Evolutionary conservation across 75 land plant genomes (phyloP), one percentile per base, ranked within the genome.

Genomic region (Sequoiadendron giganteum): DNA sequence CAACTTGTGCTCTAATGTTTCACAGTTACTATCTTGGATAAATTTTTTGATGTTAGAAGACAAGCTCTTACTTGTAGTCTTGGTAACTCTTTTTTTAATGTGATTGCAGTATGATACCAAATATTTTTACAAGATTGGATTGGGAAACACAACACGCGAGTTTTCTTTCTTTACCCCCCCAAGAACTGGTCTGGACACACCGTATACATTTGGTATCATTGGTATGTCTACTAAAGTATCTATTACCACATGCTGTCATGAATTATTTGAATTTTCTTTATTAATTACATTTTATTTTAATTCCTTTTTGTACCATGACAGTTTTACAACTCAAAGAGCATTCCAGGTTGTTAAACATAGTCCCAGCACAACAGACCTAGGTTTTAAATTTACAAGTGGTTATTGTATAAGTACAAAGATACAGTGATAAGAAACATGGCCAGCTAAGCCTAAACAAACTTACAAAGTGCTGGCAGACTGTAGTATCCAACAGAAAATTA

Each of bases 141-240:
- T 65, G 14, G 93, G 92, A 25, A 55, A 90, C 42, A 28, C 91
- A 42, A 49, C 92, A n/a, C 90, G 95, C 2, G 72, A 85, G 52
- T 95, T 95, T 84, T 93, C 84, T 85, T 95, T 95, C 86, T 85
- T n/a, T 32, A 95, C 97, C 45, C 96, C 97, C 48, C 97, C 95
- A 18, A 52, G 43, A 58, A 79, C 85, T 72, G 95, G 95, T 32
- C 97, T 95, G 0, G 95, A 95, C 86, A 92, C 89, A 77, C 94
- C 97, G 0, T 95, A 94, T 86, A 93, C 92, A 5, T 95, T 94
- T 89, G 97, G 97, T 38, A 58, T 95, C 39, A 95, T 94, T 15
- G 96, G 96, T 95, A 88, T 73, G 77, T 73, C 38, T 10, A 73
- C 77, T 32, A 34, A 73, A 73, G 34, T 73, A 34, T 73, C 15